Percentiles rank a stretch among this genome's conserved stretches.
phyloP scores from a whole-genome alignment of 106 monocot species.

The Acanthochlamys bracteata region DNA sequence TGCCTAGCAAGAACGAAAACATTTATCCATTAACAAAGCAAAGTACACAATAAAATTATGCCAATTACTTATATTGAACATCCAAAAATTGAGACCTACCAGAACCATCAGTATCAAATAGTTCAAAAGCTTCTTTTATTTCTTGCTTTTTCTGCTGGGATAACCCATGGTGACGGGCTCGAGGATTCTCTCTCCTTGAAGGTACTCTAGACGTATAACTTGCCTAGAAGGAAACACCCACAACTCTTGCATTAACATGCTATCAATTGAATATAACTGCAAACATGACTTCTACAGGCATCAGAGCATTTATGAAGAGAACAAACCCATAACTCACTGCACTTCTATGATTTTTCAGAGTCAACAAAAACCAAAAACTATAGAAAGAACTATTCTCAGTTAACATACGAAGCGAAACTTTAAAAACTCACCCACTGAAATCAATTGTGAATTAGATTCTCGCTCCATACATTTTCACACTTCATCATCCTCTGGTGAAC shows the following conservation, averaged over 20 bases:
- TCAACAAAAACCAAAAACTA: background rate
- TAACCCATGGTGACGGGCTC: slow-evolving; percentile 42
- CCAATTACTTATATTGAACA: background rate
- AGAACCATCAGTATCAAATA: slow-evolving; percentile 95
- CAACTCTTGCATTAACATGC: background rate
- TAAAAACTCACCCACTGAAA: too few relatives aligned
- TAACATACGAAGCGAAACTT: too few relatives aligned
- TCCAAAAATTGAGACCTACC: slow-evolving; percentile 34
- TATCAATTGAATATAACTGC: background rate
- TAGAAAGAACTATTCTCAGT: background rate
- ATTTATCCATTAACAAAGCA: background rate
- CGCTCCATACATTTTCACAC: too few relatives aligned
- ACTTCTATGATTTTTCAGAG: background rate
- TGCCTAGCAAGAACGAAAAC: slow-evolving; percentile 30
- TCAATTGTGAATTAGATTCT: too few relatives aligned
- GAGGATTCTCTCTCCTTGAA: slow-evolving; percentile 47
- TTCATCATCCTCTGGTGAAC: too few relatives aligned
- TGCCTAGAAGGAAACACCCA: slow-evolving; percentile 9
- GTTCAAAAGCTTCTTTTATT: slow-evolving; percentile 94
- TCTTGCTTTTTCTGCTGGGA: slow-evolving; percentile 66
- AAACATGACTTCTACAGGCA: background rate
- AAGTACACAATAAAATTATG: background rate
- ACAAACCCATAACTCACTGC: background rate
- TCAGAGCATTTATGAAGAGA: background rate
- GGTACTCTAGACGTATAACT: slow-evolving; percentile 10